These are phyloP conservation scores for Mrakia hoshinonis DNA, from an alignment of 768 basidiomycete genomes.

Conservation along the genomic window DNA sequence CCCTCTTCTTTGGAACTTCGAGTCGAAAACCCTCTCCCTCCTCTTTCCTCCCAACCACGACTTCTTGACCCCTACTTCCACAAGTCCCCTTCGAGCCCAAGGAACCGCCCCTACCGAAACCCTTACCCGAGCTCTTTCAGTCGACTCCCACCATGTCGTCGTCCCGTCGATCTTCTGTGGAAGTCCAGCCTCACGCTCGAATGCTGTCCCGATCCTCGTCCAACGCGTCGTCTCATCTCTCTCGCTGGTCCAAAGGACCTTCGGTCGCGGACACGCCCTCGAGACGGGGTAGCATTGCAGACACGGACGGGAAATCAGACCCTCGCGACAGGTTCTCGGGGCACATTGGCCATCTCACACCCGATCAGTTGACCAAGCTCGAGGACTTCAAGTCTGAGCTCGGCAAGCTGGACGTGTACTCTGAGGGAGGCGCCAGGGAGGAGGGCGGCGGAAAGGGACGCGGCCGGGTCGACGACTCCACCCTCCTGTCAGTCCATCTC, in stretches of 20 bases:
- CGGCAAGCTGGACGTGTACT: background rate
- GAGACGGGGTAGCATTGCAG: too few species aligned
- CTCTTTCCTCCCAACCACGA: too few species aligned
- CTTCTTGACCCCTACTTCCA: too few species aligned
- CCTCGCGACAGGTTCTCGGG: conserved; percentile 1
- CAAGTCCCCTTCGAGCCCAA: too few species aligned
- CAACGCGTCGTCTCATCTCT: background rate
- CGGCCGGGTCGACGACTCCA: conserved; percentile 18
- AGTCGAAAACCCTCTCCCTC: too few species aligned
- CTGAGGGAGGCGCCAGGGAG: background rate
- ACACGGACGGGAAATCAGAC: too few species aligned
- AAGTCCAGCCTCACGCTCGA: background rate
- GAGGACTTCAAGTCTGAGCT: conserved; percentile 16
- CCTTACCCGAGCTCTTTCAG: background rate
- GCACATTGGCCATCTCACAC: conserved; percentile 21
- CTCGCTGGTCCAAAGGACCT: background rate
- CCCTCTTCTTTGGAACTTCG: too few species aligned
- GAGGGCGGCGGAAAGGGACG: conserved; percentile 21
- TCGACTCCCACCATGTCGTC: background rate
- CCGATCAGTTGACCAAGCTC: conserved; percentile 13
- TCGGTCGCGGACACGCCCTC: background rate
- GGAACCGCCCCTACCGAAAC: too few species aligned
- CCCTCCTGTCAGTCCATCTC: conserved; percentile 27
- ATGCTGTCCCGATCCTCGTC: background rate
- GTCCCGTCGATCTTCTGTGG: conserved; percentile 9